Percentiles rank a stretch among this genome's conserved stretches.
phyloP scores from a whole-genome alignment of 768 basidiomycete genomes.

The Leccinellum luteum region DNA sequence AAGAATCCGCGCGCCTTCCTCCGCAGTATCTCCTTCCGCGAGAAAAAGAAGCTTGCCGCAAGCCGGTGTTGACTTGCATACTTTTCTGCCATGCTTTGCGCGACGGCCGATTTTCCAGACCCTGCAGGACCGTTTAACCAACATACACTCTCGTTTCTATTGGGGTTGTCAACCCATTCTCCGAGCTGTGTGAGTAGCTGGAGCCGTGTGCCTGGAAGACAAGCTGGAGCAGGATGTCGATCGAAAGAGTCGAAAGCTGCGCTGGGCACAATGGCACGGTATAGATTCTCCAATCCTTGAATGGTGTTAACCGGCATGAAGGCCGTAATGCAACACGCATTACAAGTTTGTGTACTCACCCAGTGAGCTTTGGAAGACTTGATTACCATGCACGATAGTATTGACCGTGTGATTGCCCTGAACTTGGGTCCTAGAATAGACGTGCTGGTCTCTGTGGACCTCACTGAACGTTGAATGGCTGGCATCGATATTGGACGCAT shows the following conservation, averaged over 20 bases:
- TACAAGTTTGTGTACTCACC: constrained; percentile 3
- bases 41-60: constrained; percentile 37
- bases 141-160: constrained; percentile 7
- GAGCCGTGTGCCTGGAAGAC: constrained; percentile 20
- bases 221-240: constrained; percentile 18
- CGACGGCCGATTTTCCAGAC: constrained; percentile 25
- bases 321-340: not conserved
- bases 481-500: constrained; percentile 17
- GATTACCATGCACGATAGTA: constrained; percentile 21
- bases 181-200: constrained; percentile 12
- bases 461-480: constrained; percentile 22
- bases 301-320: not conserved
- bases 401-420: constrained; percentile 15
- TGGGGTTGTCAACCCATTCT: constrained; percentile 14
- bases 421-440: constrained; percentile 6
- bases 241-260: constrained; percentile 17
- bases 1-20: constrained; percentile 25
- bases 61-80: constrained; percentile 19
- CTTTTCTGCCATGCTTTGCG: constrained; percentile 29
- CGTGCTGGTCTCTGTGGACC: constrained; percentile 16
- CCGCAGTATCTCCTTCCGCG: constrained; percentile 20
- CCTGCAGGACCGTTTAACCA: constrained; percentile 27
- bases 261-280: constrained; percentile 10
- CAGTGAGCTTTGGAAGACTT: constrained; percentile 10
- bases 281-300: constrained; percentile 16